Conservation (phyloP, 2,329 filamentous ascomycete species). For the Penicillium thymicola region DNA sequence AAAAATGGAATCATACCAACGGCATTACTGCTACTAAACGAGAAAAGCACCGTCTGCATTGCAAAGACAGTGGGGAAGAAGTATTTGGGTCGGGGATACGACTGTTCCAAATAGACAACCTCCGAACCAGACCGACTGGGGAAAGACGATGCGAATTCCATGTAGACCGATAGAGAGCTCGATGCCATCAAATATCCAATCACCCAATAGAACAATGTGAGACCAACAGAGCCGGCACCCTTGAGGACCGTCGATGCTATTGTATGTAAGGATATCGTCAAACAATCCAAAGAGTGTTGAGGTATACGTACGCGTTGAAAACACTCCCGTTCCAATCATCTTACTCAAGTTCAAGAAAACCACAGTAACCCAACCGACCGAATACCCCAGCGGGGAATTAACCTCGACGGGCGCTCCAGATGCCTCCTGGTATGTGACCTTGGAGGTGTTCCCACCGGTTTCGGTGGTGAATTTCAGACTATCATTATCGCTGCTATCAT, state of each 20-base stretch:
- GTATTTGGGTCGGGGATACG: conserved; percentile 61
- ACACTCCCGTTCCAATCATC: conserved; percentile 64
- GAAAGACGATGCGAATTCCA: conserved; percentile 64
- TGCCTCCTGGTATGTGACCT: conserved; percentile 58
- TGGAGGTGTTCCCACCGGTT: conserved; percentile 44
- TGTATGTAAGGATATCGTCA: neutral
- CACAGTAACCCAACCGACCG: conserved; percentile 55
- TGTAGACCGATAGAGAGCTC: conserved; percentile 57
- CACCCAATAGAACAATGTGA: conserved; percentile 63
- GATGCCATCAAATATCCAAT: conserved; percentile 60
- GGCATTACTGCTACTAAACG: conserved; percentile 64
- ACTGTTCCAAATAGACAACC: conserved; percentile 67
- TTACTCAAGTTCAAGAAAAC: conserved; percentile 60
- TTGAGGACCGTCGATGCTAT: conserved; percentile 55
- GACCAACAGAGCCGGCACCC: conserved; percentile 60
- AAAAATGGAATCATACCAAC: conserved; percentile 33
- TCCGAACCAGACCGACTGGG: conserved; percentile 64
- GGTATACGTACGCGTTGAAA: conserved; percentile 57
- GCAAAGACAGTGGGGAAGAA: conserved; percentile 65
- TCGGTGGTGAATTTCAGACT: conserved; percentile 6
- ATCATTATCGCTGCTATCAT: conserved; percentile 1
- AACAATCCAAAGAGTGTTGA: accelerated
- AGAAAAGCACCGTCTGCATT: conserved; percentile 60
- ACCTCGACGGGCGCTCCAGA: conserved; percentile 60
- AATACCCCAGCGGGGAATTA: conserved; percentile 58